Evolutionary conservation across 768 basidiomycete species (phyloP).

Genomic region (Termitomyces sp.): DNA sequence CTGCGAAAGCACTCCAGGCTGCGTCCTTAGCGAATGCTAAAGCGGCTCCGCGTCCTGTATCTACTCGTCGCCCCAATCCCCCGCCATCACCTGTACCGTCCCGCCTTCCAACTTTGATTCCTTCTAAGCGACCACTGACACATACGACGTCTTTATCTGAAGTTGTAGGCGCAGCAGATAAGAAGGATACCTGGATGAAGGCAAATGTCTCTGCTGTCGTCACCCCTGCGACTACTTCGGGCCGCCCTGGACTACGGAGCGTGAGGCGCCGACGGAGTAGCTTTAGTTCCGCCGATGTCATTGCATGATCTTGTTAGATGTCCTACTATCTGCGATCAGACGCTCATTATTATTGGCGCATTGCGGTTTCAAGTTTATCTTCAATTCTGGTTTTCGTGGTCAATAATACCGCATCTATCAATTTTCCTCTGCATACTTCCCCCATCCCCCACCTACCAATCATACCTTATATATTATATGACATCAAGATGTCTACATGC

Average conservation of each 20-base stretch:
- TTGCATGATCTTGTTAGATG: conserved; percentile 43
- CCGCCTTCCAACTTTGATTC: conserved; percentile 66
- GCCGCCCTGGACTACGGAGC: conserved; percentile 68
- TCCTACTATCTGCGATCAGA: neutral
- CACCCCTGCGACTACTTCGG: conserved; percentile 65
- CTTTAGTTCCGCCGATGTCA: conserved; percentile 82
- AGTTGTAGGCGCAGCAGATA: conserved; percentile 34
- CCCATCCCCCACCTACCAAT: conserved; percentile 26
- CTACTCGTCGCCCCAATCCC: conserved; percentile 29
- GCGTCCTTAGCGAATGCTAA: conserved; percentile 31
- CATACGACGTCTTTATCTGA: conserved; percentile 46
- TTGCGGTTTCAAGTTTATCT: neutral
- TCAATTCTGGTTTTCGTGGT: conserved; percentile 10
- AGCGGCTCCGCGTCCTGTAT: conserved; percentile 14
- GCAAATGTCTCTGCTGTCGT: conserved; percentile 66
- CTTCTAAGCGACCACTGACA: conserved; percentile 44
- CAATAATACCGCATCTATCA: conserved; percentile 11
- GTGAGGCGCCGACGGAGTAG: conserved; percentile 79
- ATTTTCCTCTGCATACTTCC: conserved; percentile 20
- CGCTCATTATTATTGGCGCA: conserved; percentile 2
- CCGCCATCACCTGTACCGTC: conserved; percentile 72
- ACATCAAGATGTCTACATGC: conserved; percentile 11
- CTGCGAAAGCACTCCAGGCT: conserved; percentile 37
- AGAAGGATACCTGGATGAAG: conserved; percentile 74
- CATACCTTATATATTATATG: conserved; percentile 18